A percentile compares a stretch with the other conserved stretches of the same genome.
These are phyloP conservation scores for Pichia cephalocereana DNA, from an alignment of 805 yeast genomes.

Conservation along the genomic window DNA sequence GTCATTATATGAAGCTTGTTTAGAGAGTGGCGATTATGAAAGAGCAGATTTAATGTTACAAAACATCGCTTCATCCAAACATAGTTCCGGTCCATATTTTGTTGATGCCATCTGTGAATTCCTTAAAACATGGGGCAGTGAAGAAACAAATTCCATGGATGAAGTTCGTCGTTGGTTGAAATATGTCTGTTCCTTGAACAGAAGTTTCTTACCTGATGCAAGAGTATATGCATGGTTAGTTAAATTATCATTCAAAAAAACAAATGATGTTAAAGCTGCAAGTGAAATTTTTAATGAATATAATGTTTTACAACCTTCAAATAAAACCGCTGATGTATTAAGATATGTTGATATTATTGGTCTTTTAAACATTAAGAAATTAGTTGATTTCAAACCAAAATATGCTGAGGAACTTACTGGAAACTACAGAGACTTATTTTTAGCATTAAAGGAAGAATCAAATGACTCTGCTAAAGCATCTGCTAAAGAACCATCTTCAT, in stretches of 20 bases:
- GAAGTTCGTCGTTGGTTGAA: conserved; percentile 21
- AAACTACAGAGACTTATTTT: conserved; percentile 19
- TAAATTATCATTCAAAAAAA: conserved; percentile 19
- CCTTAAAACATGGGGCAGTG: conserved; percentile 30
- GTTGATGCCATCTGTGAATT: conserved; percentile 64
- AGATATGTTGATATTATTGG: conserved; percentile 39
- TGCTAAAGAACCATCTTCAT: not conserved
- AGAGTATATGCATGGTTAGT: conserved; percentile 24
- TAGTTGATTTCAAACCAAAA: conserved; percentile 25
- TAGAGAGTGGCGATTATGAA: conserved; percentile 52
- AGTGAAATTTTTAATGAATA: conserved; percentile 12
- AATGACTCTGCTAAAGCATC: too few relatives aligned
- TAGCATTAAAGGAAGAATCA: conserved; percentile 7
- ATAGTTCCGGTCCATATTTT: conserved; percentile 31
- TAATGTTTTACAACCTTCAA: conserved; percentile 12
- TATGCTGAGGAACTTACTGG: conserved; percentile 18
- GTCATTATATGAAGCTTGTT: conserved; percentile 70
- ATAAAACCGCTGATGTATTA: conserved; percentile 27
- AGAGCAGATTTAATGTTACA: conserved; percentile 63
- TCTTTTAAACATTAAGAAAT: conserved; percentile 30
- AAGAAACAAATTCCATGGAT: conserved; percentile 15
- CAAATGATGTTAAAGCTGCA: conserved; percentile 9
- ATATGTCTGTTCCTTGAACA: conserved; percentile 11
- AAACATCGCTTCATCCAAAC: conserved; percentile 36
- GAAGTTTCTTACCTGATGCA: conserved; percentile 18